Evolutionary conservation across 2,329 filamentous ascomycete genomes (phyloP), one percentile per base, ranked within the genome.

Genomic region (Ilyonectria robusta): DNA sequence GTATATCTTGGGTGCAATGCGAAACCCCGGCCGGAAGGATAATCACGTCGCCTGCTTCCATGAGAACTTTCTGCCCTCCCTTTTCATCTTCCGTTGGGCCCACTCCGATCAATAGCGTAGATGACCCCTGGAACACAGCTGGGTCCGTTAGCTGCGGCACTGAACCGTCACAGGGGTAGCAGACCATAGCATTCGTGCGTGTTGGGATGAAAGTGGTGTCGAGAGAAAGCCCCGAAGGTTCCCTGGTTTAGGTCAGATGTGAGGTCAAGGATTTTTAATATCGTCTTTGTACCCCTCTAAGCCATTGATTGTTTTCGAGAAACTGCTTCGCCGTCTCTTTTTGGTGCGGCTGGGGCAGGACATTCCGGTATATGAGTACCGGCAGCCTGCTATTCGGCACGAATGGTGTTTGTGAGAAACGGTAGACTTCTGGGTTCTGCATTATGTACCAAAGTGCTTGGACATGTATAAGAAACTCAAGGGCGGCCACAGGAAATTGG

Each of bases 141-240:
- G 7, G 13, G n/a, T 10, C 42, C 6, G n/a, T 53, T 17, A 53
- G 35, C 31, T 6, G 4, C 7, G 44, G 17, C 17, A 40, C 3
- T 2, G 10, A 9, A 23, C 15, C 8, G 2, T 23, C 35, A 47
- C 1, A 47, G 4, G 23, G 17, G 17, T 7, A 10, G 19, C 48
- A 33, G 10, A 54, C 48, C 23, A 15, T 57, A 46, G 51, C 33
- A 66, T 42, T 57, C 58, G n/a, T 62, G 50, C 2, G 58, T 62
- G 29, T 62, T 62, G 17, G 58, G 63, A 29, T 58, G 51, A 17
- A 62, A 62, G 29, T 53, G 63, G 51, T 66, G 63, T 10, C 51
- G 21, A 4, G 50, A 29, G 6, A 53, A 29, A 6, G 48, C 59
- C 10, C 53, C 46, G 40, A 42, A 57, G 15, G 62, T 58, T 29